Base-by-base conservation (phyloP, 352 stramenopile species). In the Phytophthora citrophthora region DNA sequence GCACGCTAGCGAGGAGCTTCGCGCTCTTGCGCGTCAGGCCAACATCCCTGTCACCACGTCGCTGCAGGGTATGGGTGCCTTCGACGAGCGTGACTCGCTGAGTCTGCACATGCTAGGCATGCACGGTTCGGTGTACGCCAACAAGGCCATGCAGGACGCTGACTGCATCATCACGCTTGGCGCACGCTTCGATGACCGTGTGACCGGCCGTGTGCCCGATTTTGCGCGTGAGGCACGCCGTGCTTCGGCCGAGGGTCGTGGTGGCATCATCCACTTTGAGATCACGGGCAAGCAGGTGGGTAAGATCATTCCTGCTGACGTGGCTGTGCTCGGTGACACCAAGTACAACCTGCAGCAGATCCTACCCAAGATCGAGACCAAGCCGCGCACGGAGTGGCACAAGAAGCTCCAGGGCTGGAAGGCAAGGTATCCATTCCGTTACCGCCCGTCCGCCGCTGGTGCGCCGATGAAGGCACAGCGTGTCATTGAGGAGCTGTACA, bases 31-130 rank as follows among this genome's bases (percentile, higher is more conserved):
- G 0, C 89, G 96, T 47, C 81, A 88, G 54, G 88, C 95, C 38
- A 97, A 98, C 60, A 98, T 99, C 62, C 96, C 96, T 16, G 93
- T 99, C 34, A 97, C 95, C 5, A 98, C 95, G 7, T 97, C 96
- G 56, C 81, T 99, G 27, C 95, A 95, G 67, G 96, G 89, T 13
- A 90, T 99, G 71, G 96, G 96, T 34, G 79, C 80, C 6, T 99
- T 98, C 55, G 94, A 98, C 54, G 96, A 99, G 69, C 79, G 93
- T 41, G 88, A 98, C 72, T 77, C 88, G 39, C 87, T 99, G 15
- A 97, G 93, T 77, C 83, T 98, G 49, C 96, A 98, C 70, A 98
- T 99, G 94, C 77, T 99, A 32, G 95, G 96, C 38, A 99, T 99
- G 96, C 96, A 99, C 78, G 96, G 95, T 6, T 97, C 96, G 18